phyloP scores from a whole-genome alignment of 495 filamentous ascomycete species.

The Parathielavia hyrcaniae region DNA sequence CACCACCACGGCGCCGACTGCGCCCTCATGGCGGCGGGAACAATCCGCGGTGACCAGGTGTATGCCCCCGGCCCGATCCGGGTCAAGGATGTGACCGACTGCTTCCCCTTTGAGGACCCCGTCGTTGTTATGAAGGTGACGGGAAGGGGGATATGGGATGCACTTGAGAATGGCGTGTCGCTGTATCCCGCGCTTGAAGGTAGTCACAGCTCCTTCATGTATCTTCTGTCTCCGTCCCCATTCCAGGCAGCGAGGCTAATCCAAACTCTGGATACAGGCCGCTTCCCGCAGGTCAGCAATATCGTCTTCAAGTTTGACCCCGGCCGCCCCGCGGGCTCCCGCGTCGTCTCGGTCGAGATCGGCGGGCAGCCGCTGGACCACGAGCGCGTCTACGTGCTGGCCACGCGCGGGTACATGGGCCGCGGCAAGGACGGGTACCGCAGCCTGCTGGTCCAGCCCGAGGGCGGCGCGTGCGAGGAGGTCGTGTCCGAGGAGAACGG shows the following conservation, averaged over 20 bases:
- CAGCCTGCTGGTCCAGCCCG: constrained; percentile 60
- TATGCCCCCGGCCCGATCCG: constrained; percentile 72
- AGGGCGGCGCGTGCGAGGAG: constrained; percentile 68
- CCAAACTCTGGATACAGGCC: constrained; percentile 27
- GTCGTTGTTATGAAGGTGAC: constrained; percentile 66
- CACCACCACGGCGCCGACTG: constrained; percentile 74
- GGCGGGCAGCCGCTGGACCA: constrained; percentile 53
- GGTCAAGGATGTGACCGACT: constrained; percentile 69
- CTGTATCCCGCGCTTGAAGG: constrained; percentile 79
- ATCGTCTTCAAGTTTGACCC: constrained; percentile 68
- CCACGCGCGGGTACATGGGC: constrained; percentile 79
- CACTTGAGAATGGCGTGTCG: constrained; percentile 75
- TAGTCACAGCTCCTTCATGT: too few relatives aligned
- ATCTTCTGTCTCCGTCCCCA: too few relatives aligned
- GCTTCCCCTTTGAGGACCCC: constrained; percentile 90
- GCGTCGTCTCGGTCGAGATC: constrained; percentile 58
- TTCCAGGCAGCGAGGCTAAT: too few relatives aligned
- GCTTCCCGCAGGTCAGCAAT: constrained; percentile 75
- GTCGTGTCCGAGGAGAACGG: constrained; percentile 80
- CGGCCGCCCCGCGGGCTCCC: constrained; percentile 48
- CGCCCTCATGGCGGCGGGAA: constrained; percentile 77
- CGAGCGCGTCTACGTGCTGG: constrained; percentile 56
- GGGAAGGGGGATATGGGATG: constrained; percentile 62
- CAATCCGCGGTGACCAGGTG: constrained; percentile 84
- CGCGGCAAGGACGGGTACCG: constrained; percentile 78